Evolutionary conservation across 805 yeast genomes (phyloP).

Genomic region (Candida dajiaensis): DNA sequence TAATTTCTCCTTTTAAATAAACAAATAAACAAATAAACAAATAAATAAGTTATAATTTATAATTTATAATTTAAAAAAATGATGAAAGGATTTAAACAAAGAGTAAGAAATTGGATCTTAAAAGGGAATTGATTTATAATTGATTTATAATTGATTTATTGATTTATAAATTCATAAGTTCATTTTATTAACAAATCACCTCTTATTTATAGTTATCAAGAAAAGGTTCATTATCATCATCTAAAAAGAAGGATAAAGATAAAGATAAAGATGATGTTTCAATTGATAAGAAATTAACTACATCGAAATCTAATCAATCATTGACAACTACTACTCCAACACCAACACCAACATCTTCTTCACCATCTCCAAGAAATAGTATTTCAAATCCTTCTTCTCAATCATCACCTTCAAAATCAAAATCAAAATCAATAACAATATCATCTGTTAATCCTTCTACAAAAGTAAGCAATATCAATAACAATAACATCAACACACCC

Average conservation of each 20-base stretch:
- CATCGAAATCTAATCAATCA: background rate
- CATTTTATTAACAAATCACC: conserved; percentile 13
- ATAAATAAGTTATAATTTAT: no score
- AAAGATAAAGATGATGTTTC: no score
- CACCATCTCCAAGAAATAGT: conserved; percentile 21
- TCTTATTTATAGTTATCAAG: conserved; percentile 17
- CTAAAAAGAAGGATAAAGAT: conserved; percentile 37
- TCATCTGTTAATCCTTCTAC: conserved; percentile 3
- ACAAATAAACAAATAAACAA: background rate
- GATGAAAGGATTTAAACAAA: conserved; percentile 73
- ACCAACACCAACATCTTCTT: no score
- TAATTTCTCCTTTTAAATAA: background rate
- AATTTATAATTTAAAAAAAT: conserved; percentile 34
- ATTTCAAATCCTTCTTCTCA: conserved; percentile 6
- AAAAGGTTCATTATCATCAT: conserved; percentile 26
- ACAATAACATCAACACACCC: background rate
- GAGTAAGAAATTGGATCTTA: no score
- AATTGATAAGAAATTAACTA: conserved; percentile 11
- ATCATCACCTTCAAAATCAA: conserved; percentile 15
- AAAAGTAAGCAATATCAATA: no score
- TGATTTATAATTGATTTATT: no score
- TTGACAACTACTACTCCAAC: no score
- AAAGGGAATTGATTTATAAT: no score
- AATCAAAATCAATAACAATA: conserved; percentile 3
- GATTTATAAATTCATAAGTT: no score